phyloP scores from a whole-genome alignment of 768 basidiomycete species.

The Cyclocybe aegerita region DNA sequence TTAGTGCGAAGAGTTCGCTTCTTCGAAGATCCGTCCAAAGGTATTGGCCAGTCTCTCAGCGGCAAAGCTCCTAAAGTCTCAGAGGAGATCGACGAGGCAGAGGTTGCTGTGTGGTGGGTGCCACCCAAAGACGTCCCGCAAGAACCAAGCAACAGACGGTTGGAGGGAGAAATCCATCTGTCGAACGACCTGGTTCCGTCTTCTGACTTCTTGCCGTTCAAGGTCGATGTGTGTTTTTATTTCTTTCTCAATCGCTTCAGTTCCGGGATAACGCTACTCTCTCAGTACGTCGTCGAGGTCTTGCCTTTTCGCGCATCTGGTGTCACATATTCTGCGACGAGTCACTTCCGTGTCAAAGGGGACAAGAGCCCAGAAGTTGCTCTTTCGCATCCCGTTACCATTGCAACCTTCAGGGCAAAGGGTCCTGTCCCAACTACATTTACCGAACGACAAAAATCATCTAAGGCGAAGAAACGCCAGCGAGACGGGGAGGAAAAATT shows the following conservation, averaged over 20 bases:
- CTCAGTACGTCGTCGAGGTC: conserved; percentile 15
- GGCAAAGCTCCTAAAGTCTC: conserved; percentile 1
- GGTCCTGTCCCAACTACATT: conserved; percentile 10
- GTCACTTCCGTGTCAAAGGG: background rate
- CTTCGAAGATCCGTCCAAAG: conserved; percentile 6
- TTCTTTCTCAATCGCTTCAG: no score
- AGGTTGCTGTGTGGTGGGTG: conserved; percentile 15
- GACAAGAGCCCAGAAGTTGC: background rate
- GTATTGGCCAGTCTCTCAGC: conserved; percentile 2
- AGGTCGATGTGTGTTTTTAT: conserved; percentile 17
- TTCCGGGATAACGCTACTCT: no score
- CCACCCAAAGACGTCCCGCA: conserved; percentile 8
- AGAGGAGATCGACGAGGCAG: conserved; percentile 7
- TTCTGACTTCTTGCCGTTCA: conserved; percentile 8
- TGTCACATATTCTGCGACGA: background rate
- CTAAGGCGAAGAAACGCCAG: no score
- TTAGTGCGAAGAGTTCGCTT: conserved; percentile 4
- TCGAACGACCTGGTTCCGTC: conserved; percentile 13
- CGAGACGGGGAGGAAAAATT: no score
- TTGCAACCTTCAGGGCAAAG: conserved; percentile 11
- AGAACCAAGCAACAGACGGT: background rate
- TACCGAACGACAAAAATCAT: conserved; percentile 1
- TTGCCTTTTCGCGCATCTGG: conserved; percentile 7
- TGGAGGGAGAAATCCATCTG: conserved; percentile 24
- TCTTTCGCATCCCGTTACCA: conserved; percentile 6